phyloP scores from a whole-genome alignment of 331 rosid genomes.

The Malus hybrid region DNA sequence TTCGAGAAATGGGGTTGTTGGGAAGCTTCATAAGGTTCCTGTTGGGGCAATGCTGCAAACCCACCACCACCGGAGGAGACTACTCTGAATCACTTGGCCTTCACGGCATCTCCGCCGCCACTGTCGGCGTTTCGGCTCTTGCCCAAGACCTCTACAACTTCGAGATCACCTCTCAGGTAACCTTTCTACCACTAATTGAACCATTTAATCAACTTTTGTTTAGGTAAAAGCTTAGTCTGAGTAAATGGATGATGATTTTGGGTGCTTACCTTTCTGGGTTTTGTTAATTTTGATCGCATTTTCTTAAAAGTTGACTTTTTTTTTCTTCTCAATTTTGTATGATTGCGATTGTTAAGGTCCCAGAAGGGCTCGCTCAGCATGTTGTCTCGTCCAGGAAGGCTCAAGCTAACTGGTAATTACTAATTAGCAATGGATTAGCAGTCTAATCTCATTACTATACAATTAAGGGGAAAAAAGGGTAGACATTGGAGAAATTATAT shows the following conservation, averaged over 20 bases:
- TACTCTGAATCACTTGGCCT: conserved; percentile 32
- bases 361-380: conserved; percentile 63
- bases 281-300: neutral
- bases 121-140: conserved; percentile 70
- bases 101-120: conserved; percentile 47
- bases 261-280: neutral
- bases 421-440: neutral
- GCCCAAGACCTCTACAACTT: conserved; percentile 73
- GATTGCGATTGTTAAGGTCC: conserved; percentile 46
- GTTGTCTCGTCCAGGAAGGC: conserved; percentile 85
- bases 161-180: conserved; percentile 77
- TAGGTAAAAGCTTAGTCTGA: neutral
- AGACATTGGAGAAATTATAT: neutral
- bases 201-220: neutral
- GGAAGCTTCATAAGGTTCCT: conserved; percentile 60
- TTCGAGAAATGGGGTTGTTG: conserved; percentile 24
- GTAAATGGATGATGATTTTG: neutral
- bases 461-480: neutral
- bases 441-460: too few species aligned
- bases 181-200: neutral
- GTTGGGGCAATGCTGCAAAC: conserved; percentile 40
- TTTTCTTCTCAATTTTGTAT: neutral
- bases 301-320: neutral
- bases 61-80: conserved; percentile 45
- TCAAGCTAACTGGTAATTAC: conserved; percentile 75